These are phyloP conservation scores for Saturnispora serradocipensis DNA, from an alignment of 805 yeast genomes.

Conservation along the genomic window DNA sequence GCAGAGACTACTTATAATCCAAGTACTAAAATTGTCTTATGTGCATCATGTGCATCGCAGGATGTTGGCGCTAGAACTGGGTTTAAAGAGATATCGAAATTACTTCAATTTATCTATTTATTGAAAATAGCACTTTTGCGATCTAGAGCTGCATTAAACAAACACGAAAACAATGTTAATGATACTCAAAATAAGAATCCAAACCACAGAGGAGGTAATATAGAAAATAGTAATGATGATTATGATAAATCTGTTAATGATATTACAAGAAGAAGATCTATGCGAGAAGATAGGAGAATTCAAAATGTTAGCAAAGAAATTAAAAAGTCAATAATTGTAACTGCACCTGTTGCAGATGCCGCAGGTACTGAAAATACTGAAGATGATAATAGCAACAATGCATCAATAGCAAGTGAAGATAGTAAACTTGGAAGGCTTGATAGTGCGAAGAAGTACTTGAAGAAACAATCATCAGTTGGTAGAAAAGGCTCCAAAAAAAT, in stretches of 20 bases:
- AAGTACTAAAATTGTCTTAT: constrained; percentile 33
- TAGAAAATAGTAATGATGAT: constrained; percentile 25
- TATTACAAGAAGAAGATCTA: constrained; percentile 64
- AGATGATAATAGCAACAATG: not conserved
- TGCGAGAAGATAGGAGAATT: constrained; percentile 52
- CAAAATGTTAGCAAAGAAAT: constrained; percentile 49
- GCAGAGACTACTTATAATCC: constrained; percentile 40
- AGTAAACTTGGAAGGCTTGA: constrained; percentile 5
- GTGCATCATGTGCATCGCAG: constrained; percentile 52
- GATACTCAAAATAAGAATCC: not conserved
- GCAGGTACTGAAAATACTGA: constrained; percentile 22
- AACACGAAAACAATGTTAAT: not conserved
- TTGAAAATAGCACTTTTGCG: constrained; percentile 78
- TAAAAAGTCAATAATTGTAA: constrained; percentile 56
- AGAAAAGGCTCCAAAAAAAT: constrained; percentile 24
- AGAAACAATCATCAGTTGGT: constrained; percentile 11
- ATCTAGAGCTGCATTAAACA: constrained; percentile 41
- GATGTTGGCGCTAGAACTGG: constrained; percentile 44
- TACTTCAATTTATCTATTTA: constrained; percentile 66
- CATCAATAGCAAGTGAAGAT: not conserved
- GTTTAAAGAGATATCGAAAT: constrained; percentile 54
- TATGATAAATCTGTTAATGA: constrained; percentile 66
- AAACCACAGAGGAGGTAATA: not conserved
- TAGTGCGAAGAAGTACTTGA: constrained; percentile 4
- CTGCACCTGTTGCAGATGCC: constrained; percentile 44